Percentiles rank a stretch among this genome's conserved stretches.
Conservation (phyloP, 768 basidiomycete genomes). For the Phlebiopsis gigantea region DNA sequence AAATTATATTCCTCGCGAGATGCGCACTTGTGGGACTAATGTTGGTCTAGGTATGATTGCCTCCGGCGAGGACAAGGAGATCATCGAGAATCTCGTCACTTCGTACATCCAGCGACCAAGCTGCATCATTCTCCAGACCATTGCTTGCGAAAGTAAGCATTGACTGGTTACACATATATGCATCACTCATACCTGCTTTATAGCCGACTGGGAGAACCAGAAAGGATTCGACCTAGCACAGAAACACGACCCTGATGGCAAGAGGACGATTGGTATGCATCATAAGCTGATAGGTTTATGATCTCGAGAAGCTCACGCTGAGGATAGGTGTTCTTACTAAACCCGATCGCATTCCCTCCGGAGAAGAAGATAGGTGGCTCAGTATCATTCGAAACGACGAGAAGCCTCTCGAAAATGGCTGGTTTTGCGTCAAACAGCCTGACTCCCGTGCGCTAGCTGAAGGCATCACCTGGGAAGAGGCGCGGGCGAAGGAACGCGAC, state of each 20-base stretch:
- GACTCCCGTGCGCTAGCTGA: conserved; percentile 42
- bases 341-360: conserved; percentile 57
- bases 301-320: not conserved
- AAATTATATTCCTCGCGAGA: not conserved
- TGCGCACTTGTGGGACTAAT: not conserved
- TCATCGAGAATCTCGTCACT: conserved; percentile 53
- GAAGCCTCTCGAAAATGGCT: conserved; percentile 46
- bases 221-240: conserved; percentile 66
- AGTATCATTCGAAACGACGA: conserved; percentile 50
- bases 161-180: not conserved
- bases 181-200: not conserved
- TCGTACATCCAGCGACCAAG: conserved; percentile 57
- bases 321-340: conserved; percentile 65
- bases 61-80: conserved; percentile 42
- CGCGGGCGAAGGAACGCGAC: conserved; percentile 47
- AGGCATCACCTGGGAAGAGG: conserved; percentile 55
- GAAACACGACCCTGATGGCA: conserved; percentile 52
- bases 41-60: conserved; percentile 18
- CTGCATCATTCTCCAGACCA: conserved; percentile 56
- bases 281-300: not conserved
- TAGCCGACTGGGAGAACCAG: conserved; percentile 81
- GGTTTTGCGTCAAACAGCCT: conserved; percentile 45
- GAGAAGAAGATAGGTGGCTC: conserved; percentile 54
- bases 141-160: conserved; percentile 58
- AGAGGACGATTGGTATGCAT: conserved; percentile 61